phyloP scores from a whole-genome alignment of 176 grass and related monocot genomes.

The Zea luxurians region DNA sequence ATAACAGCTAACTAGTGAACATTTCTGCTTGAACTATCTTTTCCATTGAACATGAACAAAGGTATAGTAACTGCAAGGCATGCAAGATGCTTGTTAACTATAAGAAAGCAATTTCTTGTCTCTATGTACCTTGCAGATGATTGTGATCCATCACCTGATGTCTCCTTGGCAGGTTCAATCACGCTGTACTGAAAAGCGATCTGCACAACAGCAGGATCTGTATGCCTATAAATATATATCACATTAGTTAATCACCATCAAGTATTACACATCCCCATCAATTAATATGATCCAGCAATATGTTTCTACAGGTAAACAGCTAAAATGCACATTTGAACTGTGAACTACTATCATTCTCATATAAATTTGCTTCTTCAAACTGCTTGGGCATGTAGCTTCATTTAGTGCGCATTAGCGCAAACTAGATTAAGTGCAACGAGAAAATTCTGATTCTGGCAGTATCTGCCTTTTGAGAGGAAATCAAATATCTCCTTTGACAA shows the following conservation, averaged over 20 bases:
- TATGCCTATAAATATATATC: conserved; percentile 59
- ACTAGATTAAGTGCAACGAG: background rate
- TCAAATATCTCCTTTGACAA: background rate
- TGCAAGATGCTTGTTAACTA: background rate
- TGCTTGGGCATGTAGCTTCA: background rate
- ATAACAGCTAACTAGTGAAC: background rate
- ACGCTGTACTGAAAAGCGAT: conserved; percentile 91
- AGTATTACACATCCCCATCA: background rate
- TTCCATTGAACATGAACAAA: background rate
- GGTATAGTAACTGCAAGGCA: background rate
- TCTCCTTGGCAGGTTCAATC: conserved; percentile 58
- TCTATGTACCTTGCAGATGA: conserved; percentile 50
- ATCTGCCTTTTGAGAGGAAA: background rate
- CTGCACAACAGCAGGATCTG: conserved; percentile 81
- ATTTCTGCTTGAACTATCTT: background rate
- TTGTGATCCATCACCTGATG: conserved; percentile 40
- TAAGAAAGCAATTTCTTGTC: conserved; percentile 13
- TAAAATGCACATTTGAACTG: background rate
- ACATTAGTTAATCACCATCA: conserved; percentile 1
- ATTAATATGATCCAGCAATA: conserved; percentile 34
- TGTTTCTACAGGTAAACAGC: conserved; percentile 1
- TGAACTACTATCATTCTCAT: background rate
- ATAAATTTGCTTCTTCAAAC: background rate
- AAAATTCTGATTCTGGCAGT: conserved; percentile 21
- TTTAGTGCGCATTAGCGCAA: background rate